Percentiles rank a stretch among this genome's conserved stretches.
Evolutionary conservation across 2,329 filamentous ascomycete species (phyloP).

Genomic region (Meredithiella fracta): DNA sequence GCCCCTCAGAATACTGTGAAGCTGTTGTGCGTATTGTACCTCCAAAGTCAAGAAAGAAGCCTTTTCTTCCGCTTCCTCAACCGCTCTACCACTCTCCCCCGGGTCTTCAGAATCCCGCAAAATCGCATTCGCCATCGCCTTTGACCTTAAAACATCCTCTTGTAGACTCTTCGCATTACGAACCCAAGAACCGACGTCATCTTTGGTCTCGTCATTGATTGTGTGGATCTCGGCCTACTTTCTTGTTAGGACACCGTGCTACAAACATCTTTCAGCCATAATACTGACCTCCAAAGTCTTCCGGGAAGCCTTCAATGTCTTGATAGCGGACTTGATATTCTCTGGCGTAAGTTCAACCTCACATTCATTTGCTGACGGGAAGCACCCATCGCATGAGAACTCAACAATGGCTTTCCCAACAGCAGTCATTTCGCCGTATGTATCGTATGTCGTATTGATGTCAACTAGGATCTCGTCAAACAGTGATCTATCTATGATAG

Average conservation of each 20-base stretch:
- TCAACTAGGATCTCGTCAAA: no score
- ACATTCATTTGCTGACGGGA: slow-evolving; percentile 25
- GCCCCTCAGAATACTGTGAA: slow-evolving; percentile 32
- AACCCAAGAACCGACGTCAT: slow-evolving; percentile 76
- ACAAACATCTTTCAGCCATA: not conserved
- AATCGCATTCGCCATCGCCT: slow-evolving; percentile 65
- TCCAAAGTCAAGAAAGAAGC: slow-evolving; percentile 41
- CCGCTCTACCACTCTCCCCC: slow-evolving; percentile 34
- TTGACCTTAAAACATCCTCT: slow-evolving; percentile 67
- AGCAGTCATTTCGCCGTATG: slow-evolving; percentile 2
- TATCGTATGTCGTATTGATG: not conserved
- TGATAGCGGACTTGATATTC: slow-evolving; percentile 25
- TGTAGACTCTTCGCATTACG: slow-evolving; percentile 69
- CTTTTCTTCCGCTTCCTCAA: slow-evolving; percentile 36
- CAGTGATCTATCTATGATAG: no score
- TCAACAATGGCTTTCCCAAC: slow-evolving; percentile 26
- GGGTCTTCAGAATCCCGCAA: slow-evolving; percentile 56
- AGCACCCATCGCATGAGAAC: slow-evolving; percentile 26
- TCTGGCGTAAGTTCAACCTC: slow-evolving; percentile 24
- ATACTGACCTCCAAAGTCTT: slow-evolving; percentile 24
- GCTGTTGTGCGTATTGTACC: slow-evolving; percentile 40
- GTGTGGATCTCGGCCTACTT: slow-evolving; percentile 51
- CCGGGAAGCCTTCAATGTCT: slow-evolving; percentile 24
- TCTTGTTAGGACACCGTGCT: no score
- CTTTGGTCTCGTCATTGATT: slow-evolving; percentile 60